These are phyloP conservation scores for Podospora pseudoanserina DNA, from an alignment of 495 filamentous ascomycete genomes.

Conservation along the genomic window DNA sequence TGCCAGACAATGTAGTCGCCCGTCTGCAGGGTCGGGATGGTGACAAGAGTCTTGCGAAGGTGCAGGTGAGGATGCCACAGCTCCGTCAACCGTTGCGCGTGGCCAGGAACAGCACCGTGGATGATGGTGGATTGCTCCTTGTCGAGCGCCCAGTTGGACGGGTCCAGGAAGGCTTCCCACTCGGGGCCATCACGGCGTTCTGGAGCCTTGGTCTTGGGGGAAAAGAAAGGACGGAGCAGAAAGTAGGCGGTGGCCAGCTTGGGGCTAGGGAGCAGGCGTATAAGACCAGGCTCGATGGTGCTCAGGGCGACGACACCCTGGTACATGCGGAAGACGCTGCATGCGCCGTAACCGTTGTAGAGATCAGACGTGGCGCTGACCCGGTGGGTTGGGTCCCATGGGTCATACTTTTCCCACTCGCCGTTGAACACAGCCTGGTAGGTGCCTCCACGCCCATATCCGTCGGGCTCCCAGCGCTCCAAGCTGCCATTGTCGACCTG, in stretches of 20 bases:
- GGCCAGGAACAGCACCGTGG: slow-evolving; percentile 75
- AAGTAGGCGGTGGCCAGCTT: slow-evolving; percentile 80
- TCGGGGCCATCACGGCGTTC: slow-evolving; percentile 34
- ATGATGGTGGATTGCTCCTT: slow-evolving; percentile 54
- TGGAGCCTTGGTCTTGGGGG: slow-evolving; percentile 47
- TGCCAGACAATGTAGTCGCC: slow-evolving; percentile 94
- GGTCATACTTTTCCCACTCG: slow-evolving; percentile 81
- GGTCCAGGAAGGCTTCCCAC: slow-evolving; percentile 50
- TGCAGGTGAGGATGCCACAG: slow-evolving; percentile 76
- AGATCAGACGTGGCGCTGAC: slow-evolving; percentile 70
- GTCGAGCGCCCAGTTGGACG: slow-evolving; percentile 56
- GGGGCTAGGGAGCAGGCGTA: slow-evolving; percentile 80
- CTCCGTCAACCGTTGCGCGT: slow-evolving; percentile 74
- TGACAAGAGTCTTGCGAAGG: slow-evolving; percentile 69
- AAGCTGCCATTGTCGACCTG: slow-evolving; percentile 85
- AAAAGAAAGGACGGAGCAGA: slow-evolving; percentile 83
- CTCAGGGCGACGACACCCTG: slow-evolving; percentile 86
- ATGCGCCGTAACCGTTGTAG: slow-evolving; percentile 82
- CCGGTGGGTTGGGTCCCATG: slow-evolving; percentile 76
- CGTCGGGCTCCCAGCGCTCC: slow-evolving; percentile 85
- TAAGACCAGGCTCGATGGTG: slow-evolving; percentile 72
- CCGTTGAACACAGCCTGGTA: slow-evolving; percentile 75
- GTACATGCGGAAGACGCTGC: slow-evolving; percentile 85
- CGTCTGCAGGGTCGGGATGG: slow-evolving; percentile 69
- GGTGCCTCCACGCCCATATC: slow-evolving; percentile 67